Evolutionary conservation across 441 rosid species (phyloP).

Genomic region (Dalechampia spathulata): DNA sequence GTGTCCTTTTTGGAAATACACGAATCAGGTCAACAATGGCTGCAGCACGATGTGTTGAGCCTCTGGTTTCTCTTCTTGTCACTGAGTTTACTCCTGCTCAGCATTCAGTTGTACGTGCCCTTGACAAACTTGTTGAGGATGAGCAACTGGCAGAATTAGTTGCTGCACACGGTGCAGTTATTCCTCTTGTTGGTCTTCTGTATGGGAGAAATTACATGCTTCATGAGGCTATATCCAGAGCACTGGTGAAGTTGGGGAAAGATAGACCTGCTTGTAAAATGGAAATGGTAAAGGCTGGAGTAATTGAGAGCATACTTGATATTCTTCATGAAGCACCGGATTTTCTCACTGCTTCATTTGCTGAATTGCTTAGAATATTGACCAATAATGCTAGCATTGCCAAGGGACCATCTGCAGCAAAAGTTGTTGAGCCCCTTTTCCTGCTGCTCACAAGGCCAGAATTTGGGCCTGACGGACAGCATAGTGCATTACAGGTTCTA

Average conservation of each 20-base stretch:
- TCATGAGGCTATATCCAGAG: slow-evolving; percentile 96
- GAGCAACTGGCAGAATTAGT: slow-evolving; percentile 99
- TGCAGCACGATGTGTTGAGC: slow-evolving; percentile 99
- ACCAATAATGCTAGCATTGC: slow-evolving; percentile 98
- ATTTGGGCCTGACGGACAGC: slow-evolving; percentile 95
- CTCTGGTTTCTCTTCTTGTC: slow-evolving; percentile 94
- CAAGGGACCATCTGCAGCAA: slow-evolving; percentile 91
- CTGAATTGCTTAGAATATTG: slow-evolving; percentile 92
- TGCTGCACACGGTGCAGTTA: slow-evolving; percentile 98
- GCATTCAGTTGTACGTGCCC: slow-evolving; percentile 90
- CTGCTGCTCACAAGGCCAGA: slow-evolving; percentile 66
- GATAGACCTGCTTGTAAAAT: slow-evolving; percentile 97
- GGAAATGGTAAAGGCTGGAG: slow-evolving; percentile 99
- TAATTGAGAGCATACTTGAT: slow-evolving; percentile 86
- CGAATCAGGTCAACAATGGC: slow-evolving; percentile 96
- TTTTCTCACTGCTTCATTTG: slow-evolving; percentile 88
- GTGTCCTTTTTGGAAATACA: slow-evolving; percentile 93
- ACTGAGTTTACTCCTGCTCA: slow-evolving; percentile 91
- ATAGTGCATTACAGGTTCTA: slow-evolving; percentile 93
- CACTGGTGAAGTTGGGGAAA: slow-evolving; percentile 97
- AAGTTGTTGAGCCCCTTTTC: slow-evolving; percentile 96
- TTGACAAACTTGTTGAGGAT: slow-evolving; percentile 96
- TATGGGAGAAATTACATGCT: slow-evolving; percentile 84
- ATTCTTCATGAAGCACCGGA: slow-evolving; percentile 97
- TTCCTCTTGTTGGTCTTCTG: slow-evolving; percentile 99